A percentile compares a stretch with the other conserved stretches of the same genome.
These are phyloP conservation scores for Ganoderma boninense DNA, from an alignment of 1,284 basidiomycete species.

Conservation along the genomic window DNA sequence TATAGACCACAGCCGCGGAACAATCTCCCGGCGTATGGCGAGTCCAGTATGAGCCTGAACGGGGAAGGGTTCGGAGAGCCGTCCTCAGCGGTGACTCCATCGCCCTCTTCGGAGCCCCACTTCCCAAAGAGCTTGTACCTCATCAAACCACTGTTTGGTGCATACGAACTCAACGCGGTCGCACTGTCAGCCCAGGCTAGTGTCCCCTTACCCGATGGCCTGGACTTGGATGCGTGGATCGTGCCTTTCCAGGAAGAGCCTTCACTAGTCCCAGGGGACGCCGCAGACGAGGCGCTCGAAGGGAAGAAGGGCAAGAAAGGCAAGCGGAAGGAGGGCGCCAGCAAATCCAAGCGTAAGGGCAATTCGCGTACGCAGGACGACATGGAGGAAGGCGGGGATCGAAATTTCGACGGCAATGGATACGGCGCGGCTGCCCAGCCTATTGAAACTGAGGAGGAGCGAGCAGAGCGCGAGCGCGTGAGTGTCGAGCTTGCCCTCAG, in stretches of 20 bases:
- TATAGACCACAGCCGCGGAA: conserved; percentile 56
- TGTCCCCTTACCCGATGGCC: conserved; percentile 82
- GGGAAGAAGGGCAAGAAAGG: conserved; percentile 56
- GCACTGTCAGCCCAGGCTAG: conserved; percentile 82
- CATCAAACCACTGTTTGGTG: conserved; percentile 82
- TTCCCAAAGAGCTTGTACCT: conserved; percentile 93
- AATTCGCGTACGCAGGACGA: conserved; percentile 28
- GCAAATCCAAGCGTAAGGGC: conserved; percentile 41
- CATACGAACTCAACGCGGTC: conserved; percentile 89
- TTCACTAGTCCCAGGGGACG: conserved; percentile 50
- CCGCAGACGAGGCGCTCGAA: conserved; percentile 39
- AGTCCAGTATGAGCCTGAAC: conserved; percentile 33
- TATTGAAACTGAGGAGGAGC: conserved; percentile 65
- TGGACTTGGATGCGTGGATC: conserved; percentile 89
- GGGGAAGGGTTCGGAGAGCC: conserved; percentile 48
- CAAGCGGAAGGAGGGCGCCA: conserved; percentile 51
- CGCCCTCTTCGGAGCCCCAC: conserved; percentile 49
- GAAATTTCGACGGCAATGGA: conserved; percentile 49
- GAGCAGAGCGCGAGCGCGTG: conserved; percentile 66
- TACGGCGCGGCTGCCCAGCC: conserved; percentile 41
- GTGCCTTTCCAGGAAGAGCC: conserved; percentile 52
- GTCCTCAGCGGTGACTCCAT: neutral
- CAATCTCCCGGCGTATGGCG: conserved; percentile 44
- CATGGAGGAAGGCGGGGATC: conserved; percentile 30
- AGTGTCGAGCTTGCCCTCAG: conserved; percentile 32